phyloP scores from a whole-genome alignment of 2,329 filamentous ascomycete species.

The Rhinocladiella mackenziei region DNA sequence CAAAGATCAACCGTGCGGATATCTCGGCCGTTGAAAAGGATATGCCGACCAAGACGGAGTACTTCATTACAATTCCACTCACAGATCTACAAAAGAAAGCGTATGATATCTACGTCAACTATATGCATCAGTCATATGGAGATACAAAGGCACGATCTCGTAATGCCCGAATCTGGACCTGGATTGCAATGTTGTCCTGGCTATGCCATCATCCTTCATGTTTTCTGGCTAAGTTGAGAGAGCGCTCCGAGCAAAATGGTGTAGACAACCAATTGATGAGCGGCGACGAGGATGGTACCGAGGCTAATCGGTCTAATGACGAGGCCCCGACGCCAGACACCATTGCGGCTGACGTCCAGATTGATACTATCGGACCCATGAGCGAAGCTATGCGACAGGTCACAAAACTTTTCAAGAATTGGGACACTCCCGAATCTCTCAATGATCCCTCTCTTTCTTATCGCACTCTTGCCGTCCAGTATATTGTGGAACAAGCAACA shows the following conservation, averaged over 20 bases:
- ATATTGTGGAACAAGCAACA: constrained; percentile 65
- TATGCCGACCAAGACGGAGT: constrained; percentile 74
- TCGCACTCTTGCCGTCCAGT: constrained; percentile 63
- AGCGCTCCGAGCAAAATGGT: constrained; percentile 29
- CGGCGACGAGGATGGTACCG: background rate
- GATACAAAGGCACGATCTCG: constrained; percentile 31
- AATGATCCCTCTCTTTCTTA: constrained; percentile 56
- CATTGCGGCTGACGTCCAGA: constrained; percentile 5
- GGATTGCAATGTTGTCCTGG: constrained; percentile 50
- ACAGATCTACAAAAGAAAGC: constrained; percentile 60
- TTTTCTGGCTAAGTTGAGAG: constrained; percentile 50
- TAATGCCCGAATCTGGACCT: constrained; percentile 51
- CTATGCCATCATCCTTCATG: constrained; percentile 57
- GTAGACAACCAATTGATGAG: constrained; percentile 2
- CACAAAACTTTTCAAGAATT: constrained; percentile 24
- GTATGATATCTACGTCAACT: constrained; percentile 55
- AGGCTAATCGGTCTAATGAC: background rate
- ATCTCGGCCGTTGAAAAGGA: constrained; percentile 63
- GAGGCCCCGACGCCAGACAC: constrained; percentile 3
- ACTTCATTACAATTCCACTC: constrained; percentile 70
- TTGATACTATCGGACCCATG: constrained; percentile 14
- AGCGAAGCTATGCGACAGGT: constrained; percentile 15
- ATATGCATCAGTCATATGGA: constrained; percentile 36
- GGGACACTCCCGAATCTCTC: constrained; percentile 32
- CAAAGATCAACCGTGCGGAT: constrained; percentile 73